phyloP scores from a whole-genome alignment of 768 basidiomycete species.

The Ramaria sp. region DNA sequence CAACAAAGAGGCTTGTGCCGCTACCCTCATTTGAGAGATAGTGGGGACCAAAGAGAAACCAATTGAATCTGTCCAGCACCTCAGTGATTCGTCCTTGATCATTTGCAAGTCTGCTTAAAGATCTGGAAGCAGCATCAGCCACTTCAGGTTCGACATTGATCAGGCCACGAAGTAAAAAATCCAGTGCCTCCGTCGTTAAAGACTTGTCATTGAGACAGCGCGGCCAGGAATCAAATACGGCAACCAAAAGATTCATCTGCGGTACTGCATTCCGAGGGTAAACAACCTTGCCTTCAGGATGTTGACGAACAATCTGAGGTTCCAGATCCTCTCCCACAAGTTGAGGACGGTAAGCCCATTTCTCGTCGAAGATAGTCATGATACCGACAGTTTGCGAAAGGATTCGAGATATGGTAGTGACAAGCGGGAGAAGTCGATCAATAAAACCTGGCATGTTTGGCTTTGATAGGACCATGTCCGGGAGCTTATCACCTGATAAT shows the following conservation, averaged over 20 bases:
- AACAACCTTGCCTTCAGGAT: conserved; percentile 49
- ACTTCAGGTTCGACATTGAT: conserved; percentile 75
- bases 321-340: conserved; percentile 56
- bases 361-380: conserved; percentile 81
- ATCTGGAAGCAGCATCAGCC: conserved; percentile 52
- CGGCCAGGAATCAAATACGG: conserved; percentile 78
- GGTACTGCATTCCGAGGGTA: conserved; percentile 53
- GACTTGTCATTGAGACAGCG: conserved; percentile 54
- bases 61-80: conserved; percentile 54
- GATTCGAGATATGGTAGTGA: conserved; percentile 44
- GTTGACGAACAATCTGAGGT: conserved; percentile 55
- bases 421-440: conserved; percentile 46
- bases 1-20: conserved; percentile 50
- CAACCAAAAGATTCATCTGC: conserved; percentile 60
- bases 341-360: conserved; percentile 58
- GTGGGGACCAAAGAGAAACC: conserved; percentile 64
- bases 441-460: conserved; percentile 64
- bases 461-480: conserved; percentile 43
- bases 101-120: conserved; percentile 63
- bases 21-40: conserved; percentile 54
- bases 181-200: conserved; percentile 49
- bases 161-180: conserved; percentile 73
- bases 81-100: conserved; percentile 42
- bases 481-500: conserved; percentile 52
- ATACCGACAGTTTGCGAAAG: conserved; percentile 57